Evolutionary conservation across 2,329 filamentous ascomycete species (phyloP), one percentile per base, ranked within the genome.

Genomic region (Cordyceps tenuipes): DNA sequence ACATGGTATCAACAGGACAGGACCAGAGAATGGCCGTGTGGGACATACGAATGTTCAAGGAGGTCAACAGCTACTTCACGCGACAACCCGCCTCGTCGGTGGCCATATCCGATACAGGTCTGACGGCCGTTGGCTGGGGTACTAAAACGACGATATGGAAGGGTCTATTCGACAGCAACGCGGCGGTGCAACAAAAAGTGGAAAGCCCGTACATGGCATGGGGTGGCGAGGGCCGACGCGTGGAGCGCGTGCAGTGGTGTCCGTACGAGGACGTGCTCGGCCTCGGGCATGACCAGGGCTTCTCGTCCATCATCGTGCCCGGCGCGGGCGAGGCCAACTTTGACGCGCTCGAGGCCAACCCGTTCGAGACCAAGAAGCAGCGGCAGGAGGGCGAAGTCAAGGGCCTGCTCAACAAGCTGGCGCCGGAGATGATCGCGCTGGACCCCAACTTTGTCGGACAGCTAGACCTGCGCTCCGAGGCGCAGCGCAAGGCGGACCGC

Each of bases 271-370:
- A 99, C 77, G 79, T 97, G 0, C 82, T 99, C 1, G 94, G 93
- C 15, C 82, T 96, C 26, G 83, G 87, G 2, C 93, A 97, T 76
- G 82, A 89, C 69, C 79, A 86, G 62, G 94, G 94, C 15, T 97
- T 97, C 76, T 89, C 88, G 17, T 94, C 88, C 60, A 84, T 97
- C 69, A 84, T 99, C 66, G 85, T 97, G 2, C 94, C 94, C 8
- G 94, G 94, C 52, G 89, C 93, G n/a, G 94, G 94, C 63, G 94
- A 99, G 73, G 86, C 94, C 71, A 97, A 97, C 81, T 97, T 90
- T 71, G 94, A 99, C 72, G 89, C 91, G 3, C 79, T 97, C 58
- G 94, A 99, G 74, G 81, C 87, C 67, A 99, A 99, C 78, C 94
- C 94, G 39, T 97, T 93, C 81, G 94, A 97, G 76, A 96, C 88